Base-by-base conservation (phyloP, 1,139 yeast species). In the Yamadazyma pseudoaaseri region DNA sequence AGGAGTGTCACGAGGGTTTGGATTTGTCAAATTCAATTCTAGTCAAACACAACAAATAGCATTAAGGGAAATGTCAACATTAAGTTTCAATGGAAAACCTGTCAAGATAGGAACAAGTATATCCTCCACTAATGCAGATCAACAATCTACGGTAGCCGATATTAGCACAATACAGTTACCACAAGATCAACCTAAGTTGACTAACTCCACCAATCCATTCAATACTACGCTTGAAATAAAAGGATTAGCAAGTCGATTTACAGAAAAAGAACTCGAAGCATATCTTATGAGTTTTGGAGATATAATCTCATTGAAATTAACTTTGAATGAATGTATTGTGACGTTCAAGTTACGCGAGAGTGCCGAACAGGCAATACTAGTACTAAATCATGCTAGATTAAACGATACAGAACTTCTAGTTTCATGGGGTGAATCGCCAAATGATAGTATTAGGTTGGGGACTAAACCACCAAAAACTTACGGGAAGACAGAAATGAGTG, bases 1-100 rank as follows among this genome's bases (percentile, higher is more conserved):
- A 2, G 85, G 84, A 12, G 68, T 73, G 15, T 82, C 96, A 3
- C 78, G 92, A 47, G 95, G 97, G 26, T 87, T 86, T 60, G 97
- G 97, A 1, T 89, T 90, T 59, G 92, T 89, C n/a, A 73, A 95
- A 41, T 87, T 90, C 56, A 65, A 75, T 27, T 74, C 76, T 37
- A 84, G 80, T 45, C 71, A 73, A n/a, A 86, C 83, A 36, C 83
- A 89, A 60, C 79, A 79, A 43, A 68, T 79, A 30, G 95, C 97
- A 0, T 62, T 86, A 26, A 61, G 69, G 17, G 95, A 86, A 51
- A 86, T 86, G 95, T 87, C 85, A 54, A 96, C 95, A 3, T 70
- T 72, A 17, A 69, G 79, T 55, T 62, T 86, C 28, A 87, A 86
- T 33, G 83, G 85, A 10, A 71, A 92, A 42, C 81, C 89, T 18